Evolutionary conservation across 306 rosid genomes (phyloP), one percentile per base, ranked within the genome.

Genomic region (Sicyos edulis): DNA sequence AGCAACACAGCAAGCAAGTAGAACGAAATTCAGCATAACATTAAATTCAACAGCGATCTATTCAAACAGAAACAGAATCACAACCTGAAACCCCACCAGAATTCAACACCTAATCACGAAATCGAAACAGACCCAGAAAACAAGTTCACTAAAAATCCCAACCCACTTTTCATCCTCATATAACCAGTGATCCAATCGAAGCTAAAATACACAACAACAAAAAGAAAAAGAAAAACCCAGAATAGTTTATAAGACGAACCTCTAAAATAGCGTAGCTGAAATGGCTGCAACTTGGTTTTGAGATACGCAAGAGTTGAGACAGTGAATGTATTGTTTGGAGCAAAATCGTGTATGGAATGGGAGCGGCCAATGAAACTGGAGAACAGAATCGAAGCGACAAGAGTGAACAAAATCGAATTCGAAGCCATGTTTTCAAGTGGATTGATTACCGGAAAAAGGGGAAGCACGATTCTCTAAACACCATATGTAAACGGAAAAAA

Each of bases 241-340:
- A 55, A 82, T 76, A 74, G 84, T 63, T 5, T 42, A 66, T n/a
- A 24, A 44, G 11, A 55, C 83, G 19, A 71, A 92, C 98, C 98
- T 87, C 98, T 83, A 56, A 91, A 86, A 77, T 90, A 92, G 13
- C 87, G 93, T 29, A 77, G 83, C 61, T 83, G 91, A 79, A 77
- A 93, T 64, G 87, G 82, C 74, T 68, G 77, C 76, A 93, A 73
- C 16, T 78, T 54, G 14, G 90, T 82, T 45, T 82, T 59, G 47
- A 92, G 95, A 78, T 88, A 93, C 73, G 81, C 82, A 81, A 90
- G 89, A 88, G 87, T 88, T 75, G 96, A 93, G 80, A 88, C 74
- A 61, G 85, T 88, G 78, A 82, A 84, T 81, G 79, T 76, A 66
- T 76, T 74, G 76, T n/a, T 82, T 40, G 72, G 78, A 60, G 66